phyloP scores from a whole-genome alignment of 176 grass and related monocot genomes.

The Musa acuminata region DNA sequence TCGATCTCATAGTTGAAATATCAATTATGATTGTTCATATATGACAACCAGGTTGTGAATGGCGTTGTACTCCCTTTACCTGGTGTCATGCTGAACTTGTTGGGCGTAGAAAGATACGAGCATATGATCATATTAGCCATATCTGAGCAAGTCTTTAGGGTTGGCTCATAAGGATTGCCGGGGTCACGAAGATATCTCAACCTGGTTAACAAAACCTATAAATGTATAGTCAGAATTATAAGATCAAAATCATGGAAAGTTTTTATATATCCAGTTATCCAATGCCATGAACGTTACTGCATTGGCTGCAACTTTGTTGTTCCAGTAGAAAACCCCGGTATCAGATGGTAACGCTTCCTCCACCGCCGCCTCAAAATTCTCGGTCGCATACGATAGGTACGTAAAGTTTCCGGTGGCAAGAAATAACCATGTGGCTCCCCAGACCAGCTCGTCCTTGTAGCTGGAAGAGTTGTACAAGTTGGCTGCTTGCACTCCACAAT shows the following conservation, averaged over 20 bases:
- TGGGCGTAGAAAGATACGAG: neutral
- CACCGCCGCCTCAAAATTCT: conserved; percentile 35
- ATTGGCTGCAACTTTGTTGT: conserved; percentile 64
- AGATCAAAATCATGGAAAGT: neutral
- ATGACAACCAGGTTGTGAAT: no score
- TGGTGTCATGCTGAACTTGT: conserved; percentile 2
- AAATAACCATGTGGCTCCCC: conserved; percentile 70
- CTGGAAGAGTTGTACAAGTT: conserved; percentile 68
- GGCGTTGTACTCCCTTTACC: neutral
- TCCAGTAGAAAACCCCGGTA: conserved; percentile 67
- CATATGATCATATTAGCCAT: conserved; percentile 1
- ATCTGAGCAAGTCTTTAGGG: neutral
- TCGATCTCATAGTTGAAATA: neutral
- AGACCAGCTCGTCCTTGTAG: conserved; percentile 76
- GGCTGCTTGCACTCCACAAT: neutral
- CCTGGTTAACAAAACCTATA: conserved; percentile 2
- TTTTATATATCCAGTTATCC: neutral
- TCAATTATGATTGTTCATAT: no score
- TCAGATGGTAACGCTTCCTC: conserved; percentile 35
- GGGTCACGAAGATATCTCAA: conserved; percentile 14
- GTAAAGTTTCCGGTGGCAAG: conserved; percentile 62
- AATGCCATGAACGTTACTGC: conserved; percentile 24
- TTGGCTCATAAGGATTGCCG: neutral
- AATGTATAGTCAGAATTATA: neutral
- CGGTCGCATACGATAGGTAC: conserved; percentile 61